phyloP scores from a whole-genome alignment of 202 grass and related monocot genomes.

The Panicum virgatum region DNA sequence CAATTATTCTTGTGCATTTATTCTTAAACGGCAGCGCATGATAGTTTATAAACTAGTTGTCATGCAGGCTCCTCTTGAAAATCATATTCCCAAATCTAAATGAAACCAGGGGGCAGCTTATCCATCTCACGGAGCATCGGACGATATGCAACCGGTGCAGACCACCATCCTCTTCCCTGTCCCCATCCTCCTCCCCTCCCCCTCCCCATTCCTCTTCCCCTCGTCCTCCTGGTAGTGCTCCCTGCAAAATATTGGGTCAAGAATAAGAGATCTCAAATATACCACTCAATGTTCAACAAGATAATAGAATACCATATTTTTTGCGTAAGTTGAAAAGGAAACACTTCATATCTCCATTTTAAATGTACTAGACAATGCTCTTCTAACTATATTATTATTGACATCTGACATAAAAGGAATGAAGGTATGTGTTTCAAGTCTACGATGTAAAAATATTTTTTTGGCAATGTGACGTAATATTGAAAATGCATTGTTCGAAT shows the following conservation, averaged over 20 bases:
- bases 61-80: neutral
- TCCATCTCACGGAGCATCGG: too few relatives aligned
- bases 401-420: neutral
- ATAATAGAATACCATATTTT: neutral
- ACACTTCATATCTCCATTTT: neutral
- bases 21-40: neutral
- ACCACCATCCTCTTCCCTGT: too few relatives aligned
- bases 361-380: too few relatives aligned
- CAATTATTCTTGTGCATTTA: neutral
- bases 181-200: too few relatives aligned
- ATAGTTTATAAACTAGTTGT: neutral
- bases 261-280: neutral
- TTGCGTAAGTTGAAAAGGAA: neutral
- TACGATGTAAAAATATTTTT: neutral
- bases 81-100: neutral
- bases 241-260: neutral
- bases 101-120: neutral
- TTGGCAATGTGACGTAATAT: neutral
- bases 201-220: neutral
- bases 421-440: neutral
- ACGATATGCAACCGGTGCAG: neutral
- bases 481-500: neutral
- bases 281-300: neutral
- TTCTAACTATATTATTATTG: neutral
- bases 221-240: neutral